Base-by-base conservation (phyloP, 2,329 filamentous ascomycete species). In the Claviceps pazoutovae region DNA sequence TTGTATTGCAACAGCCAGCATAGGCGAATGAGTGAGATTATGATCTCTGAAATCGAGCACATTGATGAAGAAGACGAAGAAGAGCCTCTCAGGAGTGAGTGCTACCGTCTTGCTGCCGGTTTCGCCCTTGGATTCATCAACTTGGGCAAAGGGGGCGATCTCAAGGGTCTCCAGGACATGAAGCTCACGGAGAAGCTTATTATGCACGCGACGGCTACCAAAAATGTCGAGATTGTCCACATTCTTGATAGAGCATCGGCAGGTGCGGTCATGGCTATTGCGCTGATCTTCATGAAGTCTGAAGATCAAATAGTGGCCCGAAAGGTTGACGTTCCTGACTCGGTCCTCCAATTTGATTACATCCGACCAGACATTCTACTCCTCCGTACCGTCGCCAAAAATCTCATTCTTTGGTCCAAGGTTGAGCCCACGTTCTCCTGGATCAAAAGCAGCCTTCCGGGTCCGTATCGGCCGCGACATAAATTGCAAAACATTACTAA, bases 1-100 rank as follows among this genome's bases (percentile, higher is more conserved):
- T 74, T 98, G 1, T 98, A 97, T 66, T 94, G 86, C 68, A 86
- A 90, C 63, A 96, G 90, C 30, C 91, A 97, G 61, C 94, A 98
- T 68, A 86, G 94, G 34, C 83, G 94, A 39, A 98, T 98, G 93
- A 97, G 89, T 63, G 93, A 98, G 65, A 88, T 97, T 17, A 96
- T 98, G 88, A 80, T 98, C 49, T 97, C 91, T 0, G 93, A 98
- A 65, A 93, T 98, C 55, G 89, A 96, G 64, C 85, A 90, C 56
- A 77, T 88, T 49, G 88, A 93, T 45, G 71, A 75, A 26, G 78
- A 86, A 39, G 86, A 91, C 50, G 90, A 96, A 54, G 85, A 90
- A 53, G 88, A 95, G 60, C 82, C 83, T 21, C 70, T 97, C 48
- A 82, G 91, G 23, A 91, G 94, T 62, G 93, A 98, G 70, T 90